Percentiles rank a stretch among this genome's conserved stretches.
Conservation (phyloP, 2,329 filamentous ascomycete species). For the Tolypocladium amazonense region DNA sequence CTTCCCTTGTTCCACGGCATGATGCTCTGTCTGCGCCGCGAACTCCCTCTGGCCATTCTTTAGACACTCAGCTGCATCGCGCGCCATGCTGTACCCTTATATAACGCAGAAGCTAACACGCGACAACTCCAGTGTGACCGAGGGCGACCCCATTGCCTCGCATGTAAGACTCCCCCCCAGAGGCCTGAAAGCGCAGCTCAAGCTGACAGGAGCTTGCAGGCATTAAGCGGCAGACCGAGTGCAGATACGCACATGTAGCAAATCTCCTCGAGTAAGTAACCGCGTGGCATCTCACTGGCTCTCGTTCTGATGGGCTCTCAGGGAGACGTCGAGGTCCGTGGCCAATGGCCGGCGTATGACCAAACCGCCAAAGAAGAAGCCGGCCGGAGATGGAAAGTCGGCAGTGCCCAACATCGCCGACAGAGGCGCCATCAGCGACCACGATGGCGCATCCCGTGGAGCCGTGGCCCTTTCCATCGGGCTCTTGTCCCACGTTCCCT, state of each 20-base stretch:
- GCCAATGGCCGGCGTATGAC: slow-evolving; percentile 45
- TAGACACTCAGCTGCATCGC: background rate
- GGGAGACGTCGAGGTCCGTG: slow-evolving; percentile 46
- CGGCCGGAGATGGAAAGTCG: slow-evolving; percentile 24
- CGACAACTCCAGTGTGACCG: slow-evolving; percentile 53
- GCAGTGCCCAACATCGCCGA: slow-evolving; percentile 46
- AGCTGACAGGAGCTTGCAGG: slow-evolving; percentile 33
- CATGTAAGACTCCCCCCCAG: slow-evolving; percentile 35
- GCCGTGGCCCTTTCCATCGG: slow-evolving; percentile 46
- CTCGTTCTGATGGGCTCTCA: slow-evolving; percentile 15
- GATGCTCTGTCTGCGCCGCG: background rate
- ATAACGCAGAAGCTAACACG: background rate
- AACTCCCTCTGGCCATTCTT: background rate
- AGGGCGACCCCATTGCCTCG: slow-evolving; percentile 56
- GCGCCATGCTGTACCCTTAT: background rate
- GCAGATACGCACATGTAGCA: slow-evolving; percentile 65
- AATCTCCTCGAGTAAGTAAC: slow-evolving; percentile 62
- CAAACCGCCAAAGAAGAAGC: slow-evolving; percentile 45
- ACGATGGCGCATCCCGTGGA: slow-evolving; percentile 33
- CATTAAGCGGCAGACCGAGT: slow-evolving; percentile 66
- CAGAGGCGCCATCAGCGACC: slow-evolving; percentile 34
- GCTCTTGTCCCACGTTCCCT: slow-evolving; percentile 62
- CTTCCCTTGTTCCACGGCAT: background rate
- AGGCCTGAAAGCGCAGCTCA: background rate
- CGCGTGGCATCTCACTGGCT: background rate